Conservation (phyloP, 2,329 filamentous ascomycete genomes). For the Ilyonectria robusta region DNA sequence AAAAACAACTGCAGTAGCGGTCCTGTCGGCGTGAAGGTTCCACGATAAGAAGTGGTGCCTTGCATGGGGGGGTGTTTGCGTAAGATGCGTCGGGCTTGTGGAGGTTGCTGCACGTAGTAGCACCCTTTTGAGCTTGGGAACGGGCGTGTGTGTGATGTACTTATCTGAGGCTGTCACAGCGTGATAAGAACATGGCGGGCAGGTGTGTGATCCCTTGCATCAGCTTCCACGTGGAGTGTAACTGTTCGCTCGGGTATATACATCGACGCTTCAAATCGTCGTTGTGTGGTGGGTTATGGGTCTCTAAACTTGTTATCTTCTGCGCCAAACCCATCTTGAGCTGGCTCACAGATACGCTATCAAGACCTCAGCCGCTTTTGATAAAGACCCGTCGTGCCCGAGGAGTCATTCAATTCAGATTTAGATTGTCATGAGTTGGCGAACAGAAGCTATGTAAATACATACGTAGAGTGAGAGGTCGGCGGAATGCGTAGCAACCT, state of each 20-base stretch:
- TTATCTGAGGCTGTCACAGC: not conserved
- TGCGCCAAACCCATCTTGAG: not conserved
- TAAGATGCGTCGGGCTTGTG: too few species aligned
- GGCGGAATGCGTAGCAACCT: too few species aligned
- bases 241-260: slow-evolving; percentile 1
- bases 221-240: slow-evolving; percentile 1
- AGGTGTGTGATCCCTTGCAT: slow-evolving; percentile 6
- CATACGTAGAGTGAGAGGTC: not conserved
- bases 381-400: too few species aligned
- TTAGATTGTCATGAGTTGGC: not conserved
- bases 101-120: not conserved
- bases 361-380: not conserved
- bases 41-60: slow-evolving; percentile 29
- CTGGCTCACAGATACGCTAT: not conserved
- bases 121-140: not conserved
- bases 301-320: not conserved
- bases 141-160: not conserved
- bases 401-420: too few species aligned
- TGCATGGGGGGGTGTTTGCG: slow-evolving; percentile 18
- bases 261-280: not conserved
- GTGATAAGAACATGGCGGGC: not conserved
- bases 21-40: slow-evolving; percentile 1
- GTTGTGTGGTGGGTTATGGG: not conserved
- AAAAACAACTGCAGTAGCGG: slow-evolving; percentile 19
- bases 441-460: not conserved